Percentiles rank a stretch among this genome's conserved stretches.
Evolutionary conservation across 2,329 filamentous ascomycete species (phyloP).

Genomic region (Xylariaceae sp.): DNA sequence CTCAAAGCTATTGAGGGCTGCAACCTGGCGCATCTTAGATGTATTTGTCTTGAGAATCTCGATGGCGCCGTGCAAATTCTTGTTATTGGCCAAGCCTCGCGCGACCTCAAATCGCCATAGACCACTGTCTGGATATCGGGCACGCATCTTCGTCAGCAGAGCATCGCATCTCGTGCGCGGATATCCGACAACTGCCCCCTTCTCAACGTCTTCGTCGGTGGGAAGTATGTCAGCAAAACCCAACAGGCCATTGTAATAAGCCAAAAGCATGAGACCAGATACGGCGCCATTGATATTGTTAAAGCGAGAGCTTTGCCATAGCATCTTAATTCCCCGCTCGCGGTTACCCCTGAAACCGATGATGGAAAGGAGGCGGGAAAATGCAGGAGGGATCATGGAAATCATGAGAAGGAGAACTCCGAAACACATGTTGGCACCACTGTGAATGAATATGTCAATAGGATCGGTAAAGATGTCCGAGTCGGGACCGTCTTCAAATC

Average conservation of each 20-base stretch:
- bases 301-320: constrained; percentile 87
- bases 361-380: constrained; percentile 79
- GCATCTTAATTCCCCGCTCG: constrained; percentile 73
- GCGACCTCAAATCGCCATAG: constrained; percentile 90
- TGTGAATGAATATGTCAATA: constrained; percentile 84
- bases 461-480: constrained; percentile 66
- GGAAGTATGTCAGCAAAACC: constrained; percentile 86
- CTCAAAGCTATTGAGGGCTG: constrained; percentile 82
- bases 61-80: constrained; percentile 63
- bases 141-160: constrained; percentile 70
- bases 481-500: constrained; percentile 43
- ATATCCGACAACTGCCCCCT: constrained; percentile 60
- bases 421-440: constrained; percentile 84
- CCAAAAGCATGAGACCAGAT: constrained; percentile 73
- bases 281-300: constrained; percentile 90
- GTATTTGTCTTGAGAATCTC: constrained; percentile 55
- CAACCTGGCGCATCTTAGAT: constrained; percentile 81
- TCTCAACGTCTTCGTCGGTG: constrained; percentile 49
- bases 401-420: constrained; percentile 81
- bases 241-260: constrained; percentile 83
- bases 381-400: constrained; percentile 89
- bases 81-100: constrained; percentile 65
- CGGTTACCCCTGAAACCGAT: constrained; percentile 91
- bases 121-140: constrained; percentile 73
- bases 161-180: constrained; percentile 63